Evolutionary conservation across 1,139 yeast species (phyloP).

Genomic region (Yamadazyma mexicana): DNA sequence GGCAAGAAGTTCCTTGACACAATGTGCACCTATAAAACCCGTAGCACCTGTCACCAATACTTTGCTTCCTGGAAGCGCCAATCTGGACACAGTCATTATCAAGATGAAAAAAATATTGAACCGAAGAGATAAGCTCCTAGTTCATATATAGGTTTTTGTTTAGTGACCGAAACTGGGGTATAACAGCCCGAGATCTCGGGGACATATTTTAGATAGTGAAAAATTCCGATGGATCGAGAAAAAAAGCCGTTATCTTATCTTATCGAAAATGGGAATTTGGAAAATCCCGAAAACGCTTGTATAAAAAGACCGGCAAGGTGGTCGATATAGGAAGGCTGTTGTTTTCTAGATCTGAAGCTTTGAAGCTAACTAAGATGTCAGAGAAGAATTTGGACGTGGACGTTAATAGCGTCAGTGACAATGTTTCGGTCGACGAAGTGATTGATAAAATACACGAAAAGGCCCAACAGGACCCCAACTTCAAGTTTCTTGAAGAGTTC

Average conservation of each 20-base stretch:
- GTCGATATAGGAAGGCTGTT: too few relatives aligned
- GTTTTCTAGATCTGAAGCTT: too few relatives aligned
- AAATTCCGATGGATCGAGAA: neutral
- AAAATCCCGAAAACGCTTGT: neutral
- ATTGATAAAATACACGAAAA: conserved; percentile 3
- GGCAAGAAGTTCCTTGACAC: conserved; percentile 26
- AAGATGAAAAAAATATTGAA: neutral
- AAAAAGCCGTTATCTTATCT: neutral
- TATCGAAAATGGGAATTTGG: neutral
- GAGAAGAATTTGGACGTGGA: conserved; percentile 15
- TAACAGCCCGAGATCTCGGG: conserved; percentile 1
- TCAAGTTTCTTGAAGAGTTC: conserved; percentile 15
- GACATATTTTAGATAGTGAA: neutral
- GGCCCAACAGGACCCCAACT: conserved; percentile 15
- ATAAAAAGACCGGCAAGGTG: neutral
- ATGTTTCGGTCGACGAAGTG: conserved; percentile 9
- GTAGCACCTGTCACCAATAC: conserved; percentile 38
- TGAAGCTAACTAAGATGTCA: too few relatives aligned
- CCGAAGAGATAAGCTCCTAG: neutral
- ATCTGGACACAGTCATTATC: conserved; percentile 13
- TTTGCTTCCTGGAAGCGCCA: conserved; percentile 7
- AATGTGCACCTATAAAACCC: conserved; percentile 39
- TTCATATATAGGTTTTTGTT: neutral
- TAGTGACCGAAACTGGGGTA: neutral
- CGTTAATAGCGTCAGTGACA: conserved; percentile 12